phyloP scores from a whole-genome alignment of 2,329 filamentous ascomycete genomes.

The Alternaria gaisen region DNA sequence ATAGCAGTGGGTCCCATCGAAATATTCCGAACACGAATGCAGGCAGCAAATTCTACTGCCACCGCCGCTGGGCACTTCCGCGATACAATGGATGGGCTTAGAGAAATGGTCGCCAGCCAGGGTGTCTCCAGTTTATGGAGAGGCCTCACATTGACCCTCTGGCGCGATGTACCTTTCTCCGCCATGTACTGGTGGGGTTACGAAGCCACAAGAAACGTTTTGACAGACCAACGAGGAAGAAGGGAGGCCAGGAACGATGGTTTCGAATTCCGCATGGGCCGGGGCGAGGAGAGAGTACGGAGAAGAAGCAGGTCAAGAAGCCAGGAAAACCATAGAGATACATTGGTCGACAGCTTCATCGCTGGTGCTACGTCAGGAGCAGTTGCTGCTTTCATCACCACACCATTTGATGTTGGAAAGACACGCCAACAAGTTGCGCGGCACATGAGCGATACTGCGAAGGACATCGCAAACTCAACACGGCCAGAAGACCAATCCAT shows the following conservation, averaged over 20 bases:
- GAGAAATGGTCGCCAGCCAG: constrained; percentile 78
- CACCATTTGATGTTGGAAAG: constrained; percentile 97
- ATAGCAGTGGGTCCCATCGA: constrained; percentile 89
- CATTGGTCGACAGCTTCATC: constrained; percentile 87
- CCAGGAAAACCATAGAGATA: constrained; percentile 75
- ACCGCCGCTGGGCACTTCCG: constrained; percentile 72
- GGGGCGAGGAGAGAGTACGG: constrained; percentile 41
- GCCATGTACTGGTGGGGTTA: constrained; percentile 99
- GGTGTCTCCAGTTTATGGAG: constrained; percentile 90
- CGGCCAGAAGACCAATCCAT: constrained; percentile 79
- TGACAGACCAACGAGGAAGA: constrained; percentile 73
- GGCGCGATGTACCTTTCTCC: constrained; percentile 97
- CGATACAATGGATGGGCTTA: constrained; percentile 78
- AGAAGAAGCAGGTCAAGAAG: constrained; percentile 63
- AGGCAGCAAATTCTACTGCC: constrained; percentile 68
- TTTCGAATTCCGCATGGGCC: constrained; percentile 45
- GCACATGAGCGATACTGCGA: constrained; percentile 59
- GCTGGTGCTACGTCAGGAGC: constrained; percentile 85
- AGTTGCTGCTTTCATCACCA: constrained; percentile 86
- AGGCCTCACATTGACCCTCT: constrained; percentile 87
- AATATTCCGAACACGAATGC: constrained; percentile 91
- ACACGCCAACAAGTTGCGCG: constrained; percentile 87
- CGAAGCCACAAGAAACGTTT: constrained; percentile 76
- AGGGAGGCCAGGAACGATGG: constrained; percentile 47
- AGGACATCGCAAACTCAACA: constrained; percentile 52